A percentile compares a stretch with the other conserved stretches of the same genome.
phyloP scores from a whole-genome alignment of 192 early-diverging fungal species.

The Coemansia umbellata region DNA sequence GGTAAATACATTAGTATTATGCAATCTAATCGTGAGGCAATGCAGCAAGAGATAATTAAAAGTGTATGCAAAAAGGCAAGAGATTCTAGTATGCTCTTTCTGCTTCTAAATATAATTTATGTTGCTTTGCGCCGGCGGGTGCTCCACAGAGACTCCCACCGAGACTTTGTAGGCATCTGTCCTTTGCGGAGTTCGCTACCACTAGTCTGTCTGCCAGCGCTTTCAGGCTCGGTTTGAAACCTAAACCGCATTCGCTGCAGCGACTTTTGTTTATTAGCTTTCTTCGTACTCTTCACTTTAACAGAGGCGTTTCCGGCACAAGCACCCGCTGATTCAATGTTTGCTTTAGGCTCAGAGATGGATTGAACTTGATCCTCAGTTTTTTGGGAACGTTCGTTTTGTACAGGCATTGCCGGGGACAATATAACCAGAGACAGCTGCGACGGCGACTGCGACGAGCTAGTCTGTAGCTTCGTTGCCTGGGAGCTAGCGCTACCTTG shows the following conservation, averaged over 20 bases:
- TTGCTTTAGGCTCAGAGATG: too few relatives aligned
- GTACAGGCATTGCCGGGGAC: too few relatives aligned
- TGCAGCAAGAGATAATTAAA: too few relatives aligned
- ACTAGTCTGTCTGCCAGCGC: neutral
- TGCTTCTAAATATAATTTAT: neutral
- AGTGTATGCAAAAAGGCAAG: too few relatives aligned
- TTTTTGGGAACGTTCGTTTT: too few relatives aligned
- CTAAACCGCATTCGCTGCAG: slow-evolving; percentile 37
- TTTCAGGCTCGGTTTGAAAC: slow-evolving; percentile 22
- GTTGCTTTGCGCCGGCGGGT: slow-evolving; percentile 31
- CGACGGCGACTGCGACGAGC: neutral
- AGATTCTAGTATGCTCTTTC: too few relatives aligned
- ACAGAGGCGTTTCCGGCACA: neutral
- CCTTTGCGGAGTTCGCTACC: neutral
- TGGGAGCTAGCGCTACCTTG: neutral
- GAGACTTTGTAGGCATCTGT: slow-evolving; percentile 15
- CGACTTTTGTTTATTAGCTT: slow-evolving; percentile 35
- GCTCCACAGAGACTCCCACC: slow-evolving; percentile 43
- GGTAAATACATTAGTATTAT: too few relatives aligned
- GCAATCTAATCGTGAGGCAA: too few relatives aligned
- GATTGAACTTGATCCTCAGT: too few relatives aligned
- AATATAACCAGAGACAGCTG: neutral
- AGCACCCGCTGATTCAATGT: neutral
- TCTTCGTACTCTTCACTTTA: slow-evolving; percentile 1
- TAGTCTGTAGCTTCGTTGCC: neutral